Percentiles rank a stretch among this genome's conserved stretches.
Evolutionary conservation across 768 basidiomycete genomes (phyloP).

Genomic region (Trametes maxima): DNA sequence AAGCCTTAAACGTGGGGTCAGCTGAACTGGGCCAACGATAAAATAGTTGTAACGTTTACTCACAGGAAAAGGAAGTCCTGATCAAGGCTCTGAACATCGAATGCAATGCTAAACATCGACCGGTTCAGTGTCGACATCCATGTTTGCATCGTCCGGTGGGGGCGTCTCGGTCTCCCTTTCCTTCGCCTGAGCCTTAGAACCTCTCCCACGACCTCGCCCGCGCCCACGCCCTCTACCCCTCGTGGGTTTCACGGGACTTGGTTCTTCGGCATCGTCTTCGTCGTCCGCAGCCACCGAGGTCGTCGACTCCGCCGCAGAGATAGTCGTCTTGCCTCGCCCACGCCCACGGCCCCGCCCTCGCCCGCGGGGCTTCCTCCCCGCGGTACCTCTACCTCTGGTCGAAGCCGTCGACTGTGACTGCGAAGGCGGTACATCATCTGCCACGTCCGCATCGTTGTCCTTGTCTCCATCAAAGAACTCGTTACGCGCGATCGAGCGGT

Average conservation of each 20-base stretch:
- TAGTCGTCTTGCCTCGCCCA: conserved; percentile 31
- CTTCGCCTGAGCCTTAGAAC: conserved; percentile 17
- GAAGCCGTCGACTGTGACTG: conserved; percentile 29
- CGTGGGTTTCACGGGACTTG: conserved; percentile 28
- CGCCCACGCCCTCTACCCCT: conserved; percentile 36
- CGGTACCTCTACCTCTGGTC: conserved; percentile 23
- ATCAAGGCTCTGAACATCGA: background rate
- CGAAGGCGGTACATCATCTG: conserved; percentile 12
- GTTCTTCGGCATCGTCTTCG: conserved; percentile 43
- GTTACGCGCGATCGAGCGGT: conserved; percentile 56
- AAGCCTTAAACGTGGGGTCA: background rate
- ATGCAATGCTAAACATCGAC: background rate
- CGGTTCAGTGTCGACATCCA: conserved; percentile 23
- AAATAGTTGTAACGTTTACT: background rate
- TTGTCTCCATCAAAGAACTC: conserved; percentile 77
- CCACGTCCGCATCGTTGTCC: conserved; percentile 57
- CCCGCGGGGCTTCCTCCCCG: conserved; percentile 28
- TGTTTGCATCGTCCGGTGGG: conserved; percentile 19
- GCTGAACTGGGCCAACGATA: too few species aligned
- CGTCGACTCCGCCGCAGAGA: conserved; percentile 24
- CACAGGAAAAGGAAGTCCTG: background rate
- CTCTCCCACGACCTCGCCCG: conserved; percentile 39
- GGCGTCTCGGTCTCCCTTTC: conserved; percentile 26
- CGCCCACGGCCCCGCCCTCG: conserved; percentile 36
- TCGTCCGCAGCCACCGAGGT: conserved; percentile 39